Base-by-base conservation (phyloP, 2,329 filamentous ascomycete species). In the Ophiostoma himal-ulmi region DNA sequence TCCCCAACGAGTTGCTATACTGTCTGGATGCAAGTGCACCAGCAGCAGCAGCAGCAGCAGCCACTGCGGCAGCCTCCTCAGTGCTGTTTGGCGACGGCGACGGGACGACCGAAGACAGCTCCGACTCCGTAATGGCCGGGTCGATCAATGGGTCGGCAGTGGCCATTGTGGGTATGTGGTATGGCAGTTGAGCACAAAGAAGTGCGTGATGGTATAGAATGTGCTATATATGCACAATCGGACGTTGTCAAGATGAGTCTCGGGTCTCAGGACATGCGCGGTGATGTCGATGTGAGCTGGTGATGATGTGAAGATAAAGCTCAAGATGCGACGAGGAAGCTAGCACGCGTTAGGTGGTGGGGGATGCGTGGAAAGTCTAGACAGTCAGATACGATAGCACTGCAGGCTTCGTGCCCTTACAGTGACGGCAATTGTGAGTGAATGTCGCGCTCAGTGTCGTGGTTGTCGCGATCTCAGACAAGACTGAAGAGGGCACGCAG, bases 41-140 rank as follows among this genome's bases (percentile, higher is more conserved):
- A 10, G 37, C 62, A 13, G 62, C 62, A 4, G 62, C 26, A 4
- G 62, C 26, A 22, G 68, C 68, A 30, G 30, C 62, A 5, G 62
- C 57, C 30, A 60, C 37, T 17, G 67, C 39, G 20, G 66, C 37
- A 2, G 52, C 39, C 10, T 68, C 70, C 1, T 66, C 60, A 13
- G 22, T 34, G 13, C 20, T 62, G 26, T 62, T 22, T 5, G 36
- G 39, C 26, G 66, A 34, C 4, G 67, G 57, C 26, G 70, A 67
- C 2, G 57, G 37, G 14, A 22, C 17, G 17, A 48, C 57, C 20
- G 70, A 44, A 13, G 66, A 68, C 4, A 44, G 39, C n/a, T 48
- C 68, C 4, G 70, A 67, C 26, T 37, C 70, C 2, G 68, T 68
- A n/a, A 71, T 68, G 52, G 70, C 52, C 41, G 70, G 68, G 65